phyloP scores from a whole-genome alignment of 2,329 filamentous ascomycete genomes.

The Trichoderma atrobrunneum region DNA sequence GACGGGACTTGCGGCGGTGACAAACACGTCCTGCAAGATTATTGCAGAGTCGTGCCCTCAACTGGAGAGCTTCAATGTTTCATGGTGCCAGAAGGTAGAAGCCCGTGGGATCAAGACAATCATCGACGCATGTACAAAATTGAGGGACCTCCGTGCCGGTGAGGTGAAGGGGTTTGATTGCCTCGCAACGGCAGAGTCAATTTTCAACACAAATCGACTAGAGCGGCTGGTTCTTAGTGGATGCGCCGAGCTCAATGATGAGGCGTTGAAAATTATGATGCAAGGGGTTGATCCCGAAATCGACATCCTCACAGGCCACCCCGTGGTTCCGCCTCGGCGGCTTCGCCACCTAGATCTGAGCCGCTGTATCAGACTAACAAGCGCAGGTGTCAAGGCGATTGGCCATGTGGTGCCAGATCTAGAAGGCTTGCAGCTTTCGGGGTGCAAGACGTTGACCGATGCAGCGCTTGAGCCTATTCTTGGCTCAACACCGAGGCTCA shows the following conservation, averaged over 20 bases:
- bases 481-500: slow-evolving; percentile 71
- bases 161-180: slow-evolving; percentile 80
- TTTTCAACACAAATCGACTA: slow-evolving; percentile 79
- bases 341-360: slow-evolving; percentile 84
- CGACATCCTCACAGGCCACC: slow-evolving; percentile 73
- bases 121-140: slow-evolving; percentile 65
- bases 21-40: slow-evolving; percentile 81
- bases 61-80: slow-evolving; percentile 83
- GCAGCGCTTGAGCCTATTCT: slow-evolving; percentile 69
- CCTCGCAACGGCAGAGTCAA: slow-evolving; percentile 64
- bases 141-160: slow-evolving; percentile 78
- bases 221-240: slow-evolving; percentile 80
- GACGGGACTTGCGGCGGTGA: slow-evolving; percentile 74
- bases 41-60: slow-evolving; percentile 77
- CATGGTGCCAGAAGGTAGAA: slow-evolving; percentile 87
- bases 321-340: slow-evolving; percentile 72
- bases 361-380: slow-evolving; percentile 71
- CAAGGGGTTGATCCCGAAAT: slow-evolving; percentile 74
- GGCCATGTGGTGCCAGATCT: slow-evolving; percentile 73
- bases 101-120: slow-evolving; percentile 71
- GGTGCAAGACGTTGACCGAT: slow-evolving; percentile 73
- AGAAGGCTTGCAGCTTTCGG: slow-evolving; percentile 79
- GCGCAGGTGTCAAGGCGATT: slow-evolving; percentile 66
- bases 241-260: slow-evolving; percentile 74
- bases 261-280: slow-evolving; percentile 69